A percentile compares a stretch with the other conserved stretches of the same genome.
Evolutionary conservation across 441 rosid genomes (phyloP).

Genomic region (Erysimum pusillum): DNA sequence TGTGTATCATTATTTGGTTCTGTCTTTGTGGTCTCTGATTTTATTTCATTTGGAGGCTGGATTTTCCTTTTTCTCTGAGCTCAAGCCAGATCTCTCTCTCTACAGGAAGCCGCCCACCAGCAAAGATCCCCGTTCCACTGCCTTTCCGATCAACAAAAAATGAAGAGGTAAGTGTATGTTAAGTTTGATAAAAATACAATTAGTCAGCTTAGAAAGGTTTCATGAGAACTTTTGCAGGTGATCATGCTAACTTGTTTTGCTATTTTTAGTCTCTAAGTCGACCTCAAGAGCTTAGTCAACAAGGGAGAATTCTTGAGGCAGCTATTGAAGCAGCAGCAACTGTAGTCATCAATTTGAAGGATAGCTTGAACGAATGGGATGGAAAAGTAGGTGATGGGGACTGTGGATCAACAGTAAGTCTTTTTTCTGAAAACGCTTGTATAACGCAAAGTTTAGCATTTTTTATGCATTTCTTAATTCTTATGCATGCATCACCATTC

Average conservation of each 20-base stretch:
- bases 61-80: not conserved
- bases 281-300: slow-evolving; percentile 72
- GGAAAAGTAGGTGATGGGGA: slow-evolving; percentile 98
- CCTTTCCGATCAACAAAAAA: slow-evolving; percentile 61
- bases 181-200: not conserved
- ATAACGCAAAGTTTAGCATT: not conserved
- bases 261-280: slow-evolving; percentile 74
- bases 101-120: slow-evolving; percentile 83
- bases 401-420: slow-evolving; percentile 95
- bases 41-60: slow-evolving; percentile 5
- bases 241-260: slow-evolving; percentile 23
- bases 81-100: not conserved
- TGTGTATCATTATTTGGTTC: slow-evolving; percentile 25
- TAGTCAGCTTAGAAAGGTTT: not conserved
- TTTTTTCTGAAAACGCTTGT: slow-evolving; percentile 7
- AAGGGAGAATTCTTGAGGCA: slow-evolving; percentile 75
- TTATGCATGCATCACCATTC: slow-evolving; percentile 31
- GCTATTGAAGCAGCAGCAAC: slow-evolving; percentile 91
- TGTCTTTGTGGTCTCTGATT: slow-evolving; percentile 3
- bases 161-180: slow-evolving; percentile 63
- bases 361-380: slow-evolving; percentile 92
- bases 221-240: not conserved
- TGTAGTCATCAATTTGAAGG: slow-evolving; percentile 69
- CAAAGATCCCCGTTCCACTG: slow-evolving; percentile 88
- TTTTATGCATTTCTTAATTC: slow-evolving; percentile 11